phyloP scores from a whole-genome alignment of 2,329 filamentous ascomycete species.

The Colletotrichum sp. region DNA sequence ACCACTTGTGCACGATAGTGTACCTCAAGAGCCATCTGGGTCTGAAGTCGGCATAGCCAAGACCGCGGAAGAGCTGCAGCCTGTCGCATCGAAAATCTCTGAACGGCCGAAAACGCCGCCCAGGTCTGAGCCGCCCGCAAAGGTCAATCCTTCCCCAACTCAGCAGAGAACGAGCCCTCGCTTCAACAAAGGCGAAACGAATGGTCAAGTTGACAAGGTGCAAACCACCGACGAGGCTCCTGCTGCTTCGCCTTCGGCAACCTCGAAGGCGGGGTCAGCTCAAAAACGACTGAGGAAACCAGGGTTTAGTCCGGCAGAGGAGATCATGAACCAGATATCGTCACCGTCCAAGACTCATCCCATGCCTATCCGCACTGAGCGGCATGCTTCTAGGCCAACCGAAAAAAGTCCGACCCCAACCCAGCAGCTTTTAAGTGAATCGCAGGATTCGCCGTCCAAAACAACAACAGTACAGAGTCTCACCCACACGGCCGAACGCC shows the following conservation, averaged over 20 bases:
- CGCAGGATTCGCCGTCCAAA: background rate
- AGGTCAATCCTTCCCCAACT: background rate
- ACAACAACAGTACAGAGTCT: background rate
- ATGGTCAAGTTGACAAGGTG: background rate
- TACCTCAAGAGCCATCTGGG: background rate
- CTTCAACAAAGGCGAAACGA: background rate
- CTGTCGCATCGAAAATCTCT: background rate
- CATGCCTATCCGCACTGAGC: background rate
- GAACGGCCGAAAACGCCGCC: background rate
- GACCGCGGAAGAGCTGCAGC: background rate
- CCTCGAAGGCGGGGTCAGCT: background rate
- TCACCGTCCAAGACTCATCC: background rate
- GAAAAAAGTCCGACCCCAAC: background rate
- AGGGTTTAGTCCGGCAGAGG: background rate
- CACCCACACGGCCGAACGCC: background rate
- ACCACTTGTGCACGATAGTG: too few species aligned
- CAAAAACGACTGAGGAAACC: background rate
- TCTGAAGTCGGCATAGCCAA: background rate
- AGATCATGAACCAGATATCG: background rate
- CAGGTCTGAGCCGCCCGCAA: background rate
- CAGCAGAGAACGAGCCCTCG: background rate
- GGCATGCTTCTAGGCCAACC: background rate
- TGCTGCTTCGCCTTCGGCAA: background rate
- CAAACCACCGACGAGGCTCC: background rate
- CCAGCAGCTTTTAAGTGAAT: conserved; percentile 2